Percentiles rank a stretch among this genome's conserved stretches.
Evolutionary conservation across 2,329 filamentous ascomycete genomes (phyloP).

Genomic region (Raffaelea deltoideospora): DNA sequence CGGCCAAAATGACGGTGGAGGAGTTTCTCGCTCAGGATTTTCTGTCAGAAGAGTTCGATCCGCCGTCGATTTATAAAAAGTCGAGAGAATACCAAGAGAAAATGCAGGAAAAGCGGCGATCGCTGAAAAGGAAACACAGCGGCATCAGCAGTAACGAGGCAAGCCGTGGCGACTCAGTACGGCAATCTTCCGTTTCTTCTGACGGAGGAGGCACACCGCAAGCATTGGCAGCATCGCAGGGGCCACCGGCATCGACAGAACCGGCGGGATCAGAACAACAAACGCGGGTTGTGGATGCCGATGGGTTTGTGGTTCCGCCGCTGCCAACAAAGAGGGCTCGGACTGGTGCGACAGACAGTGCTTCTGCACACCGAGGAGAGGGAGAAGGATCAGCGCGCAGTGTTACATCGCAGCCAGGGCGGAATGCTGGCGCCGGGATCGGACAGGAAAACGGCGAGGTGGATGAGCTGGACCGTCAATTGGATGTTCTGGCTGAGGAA

Average conservation of each 20-base stretch:
- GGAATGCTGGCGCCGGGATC: background rate
- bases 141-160: background rate
- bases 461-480: conserved; percentile 12
- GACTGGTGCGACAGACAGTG: background rate
- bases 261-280: background rate
- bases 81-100: conserved; percentile 42
- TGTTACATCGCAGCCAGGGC: background rate
- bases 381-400: background rate
- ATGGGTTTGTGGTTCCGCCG: conserved; percentile 53
- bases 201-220: no score
- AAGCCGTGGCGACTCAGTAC: no score
- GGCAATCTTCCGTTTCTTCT: no score
- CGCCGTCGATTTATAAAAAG: conserved; percentile 65
- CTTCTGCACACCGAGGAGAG: background rate
- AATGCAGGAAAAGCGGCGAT: conserved; percentile 29
- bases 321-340: conserved; percentile 19
- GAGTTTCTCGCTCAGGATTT: conserved; percentile 56
- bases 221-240: no score
- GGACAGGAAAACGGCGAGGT: conserved; percentile 3
- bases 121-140: conserved; percentile 29
- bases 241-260: background rate
- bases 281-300: conserved; percentile 30
- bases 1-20: conserved; percentile 71
- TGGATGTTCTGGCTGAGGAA: conserved; percentile 26
- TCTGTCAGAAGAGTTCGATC: conserved; percentile 44